Evolutionary conservation across 2,329 filamentous ascomycete species (phyloP), one percentile per base, ranked within the genome.

Genomic region (Fusarium devonianum): DNA sequence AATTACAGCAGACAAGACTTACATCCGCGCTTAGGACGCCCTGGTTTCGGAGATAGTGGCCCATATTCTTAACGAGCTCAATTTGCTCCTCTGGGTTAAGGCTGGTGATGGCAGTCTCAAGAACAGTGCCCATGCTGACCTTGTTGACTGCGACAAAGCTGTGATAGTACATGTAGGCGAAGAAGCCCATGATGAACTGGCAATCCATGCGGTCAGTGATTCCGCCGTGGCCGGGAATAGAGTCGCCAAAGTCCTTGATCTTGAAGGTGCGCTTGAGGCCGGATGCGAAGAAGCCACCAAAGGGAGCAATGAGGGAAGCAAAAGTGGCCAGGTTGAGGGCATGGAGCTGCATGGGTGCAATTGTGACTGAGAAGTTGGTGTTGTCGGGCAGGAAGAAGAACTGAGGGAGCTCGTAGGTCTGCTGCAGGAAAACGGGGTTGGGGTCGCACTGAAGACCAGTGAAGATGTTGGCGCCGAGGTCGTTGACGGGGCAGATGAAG

Each of bases 121-220:
- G 89, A 25, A 99, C 89, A 44, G 85, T 85, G 14, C 93, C 94
- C 14, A 96, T 87, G 47, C 81, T 91, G 28, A 89, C 86, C 72
- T 93, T 91, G 78, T 96, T 86, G 6, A 91, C 81, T 4, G 92
- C 92, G 67, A 99, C 93, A 72, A 99, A 99, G 67, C 89, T 94
- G 72, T 97, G 92, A 75, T 95, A 99, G 76, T 99, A 99, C 83
- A 99, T 92, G 78, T 92, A 97, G 12, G 93, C 85, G 67, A 99
- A 97, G 74, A 96, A 94, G 7, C 94, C 94, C 94, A 99, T 99
- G 78, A 97, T 97, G 76, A 99, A 99, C 70, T 99, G 94, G 72
- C 94, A 99, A 70, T 99, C 94, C 93, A 99, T 97, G 55, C 94
- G 89, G 71, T 99, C 94, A 12, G 94, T 99, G 77, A 99, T 97